Conservation (phyloP, 139 green algal genomes). For the Chlorella sp. region DNA sequence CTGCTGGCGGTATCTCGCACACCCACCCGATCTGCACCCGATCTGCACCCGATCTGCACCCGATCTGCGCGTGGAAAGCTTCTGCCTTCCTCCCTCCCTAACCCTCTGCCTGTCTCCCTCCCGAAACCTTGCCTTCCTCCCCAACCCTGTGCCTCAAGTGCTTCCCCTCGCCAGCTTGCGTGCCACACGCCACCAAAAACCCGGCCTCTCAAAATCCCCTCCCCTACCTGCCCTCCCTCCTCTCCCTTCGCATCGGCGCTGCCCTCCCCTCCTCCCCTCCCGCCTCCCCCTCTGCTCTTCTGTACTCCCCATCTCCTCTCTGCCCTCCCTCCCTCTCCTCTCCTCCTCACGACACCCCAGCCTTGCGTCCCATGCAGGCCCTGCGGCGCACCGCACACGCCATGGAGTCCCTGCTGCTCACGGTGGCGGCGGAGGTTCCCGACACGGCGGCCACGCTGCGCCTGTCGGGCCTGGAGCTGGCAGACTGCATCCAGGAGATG, state of each 20-base stretch:
- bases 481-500: conserved; percentile 57
- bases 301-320: not conserved
- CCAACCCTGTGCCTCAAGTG: too few species aligned
- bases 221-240: too few species aligned
- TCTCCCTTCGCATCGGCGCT: not conserved
- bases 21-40: not conserved
- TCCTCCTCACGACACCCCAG: too few species aligned
- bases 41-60: too few species aligned
- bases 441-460: conserved; percentile 56
- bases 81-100: too few species aligned
- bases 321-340: not conserved
- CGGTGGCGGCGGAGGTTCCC: conserved; percentile 48
- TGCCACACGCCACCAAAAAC: too few species aligned
- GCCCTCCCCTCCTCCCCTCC: not conserved
- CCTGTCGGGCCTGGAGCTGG: conserved; percentile 58
- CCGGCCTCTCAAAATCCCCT: too few species aligned
- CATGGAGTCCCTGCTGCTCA: conserved; percentile 28
- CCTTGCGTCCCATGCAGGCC: conserved; percentile 28
- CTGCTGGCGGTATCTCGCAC: not conserved
- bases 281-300: too few species aligned
- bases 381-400: conserved; percentile 36
- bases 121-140: too few species aligned
- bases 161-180: too few species aligned
- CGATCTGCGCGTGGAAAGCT: too few species aligned
- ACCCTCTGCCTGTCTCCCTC: too few species aligned